Evolutionary conservation across 1,284 basidiomycete species (phyloP).

Genomic region (Malassezia dermatis): DNA sequence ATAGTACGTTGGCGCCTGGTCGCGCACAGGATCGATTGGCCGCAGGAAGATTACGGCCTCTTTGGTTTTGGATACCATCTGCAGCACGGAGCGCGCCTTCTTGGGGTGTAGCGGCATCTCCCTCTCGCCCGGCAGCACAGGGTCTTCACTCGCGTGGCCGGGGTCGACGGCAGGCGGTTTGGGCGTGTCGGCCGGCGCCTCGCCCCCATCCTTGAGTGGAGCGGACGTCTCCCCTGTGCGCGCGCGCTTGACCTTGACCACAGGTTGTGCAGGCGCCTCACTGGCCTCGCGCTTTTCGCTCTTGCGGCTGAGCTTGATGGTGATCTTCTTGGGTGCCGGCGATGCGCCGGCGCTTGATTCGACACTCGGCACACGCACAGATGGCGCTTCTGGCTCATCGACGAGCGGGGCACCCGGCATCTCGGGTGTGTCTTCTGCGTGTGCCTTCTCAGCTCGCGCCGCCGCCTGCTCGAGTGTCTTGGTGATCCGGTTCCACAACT

Average conservation of each 20-base stretch:
- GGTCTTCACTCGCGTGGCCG: background rate
- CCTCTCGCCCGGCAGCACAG: constrained; percentile 13
- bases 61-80: constrained; percentile 58
- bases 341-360: background rate
- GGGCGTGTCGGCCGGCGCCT: background rate
- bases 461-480: constrained; percentile 47
- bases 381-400: background rate
- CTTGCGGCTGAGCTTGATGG: constrained; percentile 26
- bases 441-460: constrained; percentile 18
- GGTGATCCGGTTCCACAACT: constrained; percentile 55
- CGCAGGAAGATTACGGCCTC: constrained; percentile 67
- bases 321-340: constrained; percentile 24
- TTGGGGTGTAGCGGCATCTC: constrained; percentile 41
- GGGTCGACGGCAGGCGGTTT: background rate
- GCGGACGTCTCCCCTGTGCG: background rate
- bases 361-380: constrained; percentile 14
- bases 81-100: constrained; percentile 67
- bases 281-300: constrained; percentile 8
- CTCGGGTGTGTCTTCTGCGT: constrained; percentile 17
- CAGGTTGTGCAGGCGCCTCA: background rate
- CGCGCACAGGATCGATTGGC: constrained; percentile 69
- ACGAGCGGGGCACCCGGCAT: background rate
- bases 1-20: constrained; percentile 77
- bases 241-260: constrained; percentile 15
- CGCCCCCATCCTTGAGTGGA: background rate